Base-by-base conservation (phyloP, 2,329 filamentous ascomycete species). In the Arthrobotrys entomopaga region DNA sequence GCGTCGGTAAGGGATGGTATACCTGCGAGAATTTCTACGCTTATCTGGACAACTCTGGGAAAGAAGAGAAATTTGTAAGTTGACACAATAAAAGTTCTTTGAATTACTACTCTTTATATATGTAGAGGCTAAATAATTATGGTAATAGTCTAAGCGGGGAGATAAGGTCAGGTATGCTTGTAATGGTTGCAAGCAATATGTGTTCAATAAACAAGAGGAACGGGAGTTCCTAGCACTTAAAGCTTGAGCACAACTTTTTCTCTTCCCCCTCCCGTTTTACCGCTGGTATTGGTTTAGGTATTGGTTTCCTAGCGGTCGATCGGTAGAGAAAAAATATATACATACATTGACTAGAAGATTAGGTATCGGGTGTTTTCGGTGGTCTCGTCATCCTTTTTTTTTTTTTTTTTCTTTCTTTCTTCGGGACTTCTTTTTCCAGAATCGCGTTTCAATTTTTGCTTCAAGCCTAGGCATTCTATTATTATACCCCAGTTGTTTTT, bases 1-100 rank as follows among this genome's bases (percentile, higher is more conserved):
- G 69, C 50, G 40, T 73, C 3, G 69, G 69, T 2, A 73, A 73
- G 16, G 69, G 69, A 3, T 73, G 69, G 69, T 73, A 73, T 24
- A 73, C 69, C 19, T 73, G 69, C 52, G 61, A 73, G 56, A 73
- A 73, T 19, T 73, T 73, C 52, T 73, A 73, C 49, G 64, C 64
- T 29, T 73, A 73, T 50, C 52, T 73, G 16, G 69, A 73, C 50
- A 73, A 61, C 16, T 65, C 63, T 11, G 69, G 61, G 13, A 73
- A 73, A 48, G 69, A 73, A 24, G 69, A 73, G 56, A 73, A 65
- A n/a, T 66, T 73, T 43, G 69, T 73, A 53, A 49, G 69, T 49
- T 2, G 29, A 6, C 29, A 1, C 10, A 8, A 2, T 5, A 8
- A n/a, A n/a, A n/a, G n/a, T n/a, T n/a, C 29, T 34, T 7, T 34